Evolutionary conservation across 345 rosid species (phyloP), one percentile per base, ranked within the genome.

Genomic region (rapeseed (Brassica napus)): DNA sequence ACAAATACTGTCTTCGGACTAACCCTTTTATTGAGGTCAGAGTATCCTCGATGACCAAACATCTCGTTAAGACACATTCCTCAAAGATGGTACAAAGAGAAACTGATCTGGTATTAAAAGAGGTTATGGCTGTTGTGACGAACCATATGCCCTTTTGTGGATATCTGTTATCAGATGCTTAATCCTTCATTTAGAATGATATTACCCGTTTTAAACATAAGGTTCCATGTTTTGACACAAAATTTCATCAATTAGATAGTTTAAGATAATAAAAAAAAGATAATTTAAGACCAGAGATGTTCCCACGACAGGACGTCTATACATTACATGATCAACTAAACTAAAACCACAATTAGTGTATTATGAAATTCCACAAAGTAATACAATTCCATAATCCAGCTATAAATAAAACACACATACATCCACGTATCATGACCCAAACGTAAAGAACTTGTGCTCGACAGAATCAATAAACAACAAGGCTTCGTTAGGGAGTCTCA

Each of bases 401-500:
- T 65, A 55, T 16, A 4, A 4, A 21, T 47, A 47, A 42, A 47
- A 47, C 54, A 74, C 7, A 54, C 28, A 74, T 12, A 14, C 15
- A 59, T 21, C 21, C 14, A 49, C n/a, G 6, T 18, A 18, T 73
- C 18, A 74, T 3, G 59, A 60, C 37, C 30, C 7, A 60, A 54
- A 72, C 3, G 49, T 7, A 55, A 49, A 37, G 57, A 61, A 24
- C 6, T 4, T 44, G 4, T 24, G 54, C 34, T 62, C 73, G 44
- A 82, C 21, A 34, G 68, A 63, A 24, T 75, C 73, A 18, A 73
- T n/a, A 23, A 49, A 31, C 49, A 68, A 9, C 26, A 32, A 68
- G 9, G 39, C 62, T 80, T 86, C 88, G 2, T 64, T 34, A n/a
- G 78, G 7, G 14, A 61, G 60, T 44, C 30, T 54, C 15, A 54